A percentile compares a stretch with the other conserved stretches of the same genome.
These are phyloP conservation scores for slime mould (Dictyostelium discoideum) DNA, from an alignment of 78 protist species.

Conservation along the genomic window DNA sequence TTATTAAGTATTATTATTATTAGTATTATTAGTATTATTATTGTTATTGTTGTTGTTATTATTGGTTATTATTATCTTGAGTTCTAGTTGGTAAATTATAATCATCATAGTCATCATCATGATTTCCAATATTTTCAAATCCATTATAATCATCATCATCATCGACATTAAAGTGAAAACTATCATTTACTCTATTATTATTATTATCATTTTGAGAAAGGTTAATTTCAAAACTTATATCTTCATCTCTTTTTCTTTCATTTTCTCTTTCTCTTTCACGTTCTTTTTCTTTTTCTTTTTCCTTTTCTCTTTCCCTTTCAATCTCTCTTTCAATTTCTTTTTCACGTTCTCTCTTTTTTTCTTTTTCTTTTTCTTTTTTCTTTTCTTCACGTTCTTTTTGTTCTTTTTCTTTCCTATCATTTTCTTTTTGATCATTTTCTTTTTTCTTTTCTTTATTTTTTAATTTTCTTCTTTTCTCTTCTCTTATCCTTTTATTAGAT, in stretches of 20 bases:
- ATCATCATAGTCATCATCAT: neutral
- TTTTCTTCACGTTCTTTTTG: neutral
- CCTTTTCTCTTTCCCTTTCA: neutral
- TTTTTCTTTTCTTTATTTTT: neutral
- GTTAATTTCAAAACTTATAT: conserved; percentile 8
- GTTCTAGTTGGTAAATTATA: neutral
- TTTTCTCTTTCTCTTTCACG: neutral
- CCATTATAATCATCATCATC: neutral
- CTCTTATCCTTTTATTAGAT: neutral
- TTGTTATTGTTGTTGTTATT: neutral
- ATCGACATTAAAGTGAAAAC: neutral
- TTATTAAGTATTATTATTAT: neutral
- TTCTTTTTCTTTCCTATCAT: neutral
- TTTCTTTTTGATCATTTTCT: neutral
- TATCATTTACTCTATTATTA: neutral
- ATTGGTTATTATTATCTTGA: conserved; percentile 4
- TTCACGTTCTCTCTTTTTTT: neutral
- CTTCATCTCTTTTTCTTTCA: neutral
- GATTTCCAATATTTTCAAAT: neutral
- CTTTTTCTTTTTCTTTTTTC: neutral
- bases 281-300: neutral
- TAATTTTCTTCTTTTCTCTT: neutral
- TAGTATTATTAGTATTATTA: neutral
- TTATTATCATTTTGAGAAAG: neutral
- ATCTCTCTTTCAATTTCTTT: neutral